Conservation (phyloP, 2,329 filamentous ascomycete genomes). For the Lomentospora prolificans region DNA sequence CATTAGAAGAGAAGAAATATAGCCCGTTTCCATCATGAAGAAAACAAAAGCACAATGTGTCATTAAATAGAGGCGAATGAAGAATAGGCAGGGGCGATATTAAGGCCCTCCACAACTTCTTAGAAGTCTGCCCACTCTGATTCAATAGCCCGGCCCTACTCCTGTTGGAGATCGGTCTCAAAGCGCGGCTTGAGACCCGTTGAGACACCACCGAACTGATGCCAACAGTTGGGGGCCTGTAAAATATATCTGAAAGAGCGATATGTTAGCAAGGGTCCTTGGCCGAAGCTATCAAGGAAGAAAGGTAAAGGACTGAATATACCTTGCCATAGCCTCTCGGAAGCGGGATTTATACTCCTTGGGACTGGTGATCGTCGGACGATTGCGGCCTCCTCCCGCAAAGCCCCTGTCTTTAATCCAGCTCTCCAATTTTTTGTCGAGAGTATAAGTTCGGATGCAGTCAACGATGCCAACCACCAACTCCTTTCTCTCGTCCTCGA, state of each 20-base stretch:
- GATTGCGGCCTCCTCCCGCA: conserved; percentile 63
- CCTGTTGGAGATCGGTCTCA: conserved; percentile 8
- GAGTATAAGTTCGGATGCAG: conserved; percentile 96
- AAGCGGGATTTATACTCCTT: conserved; percentile 97
- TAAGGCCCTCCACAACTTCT: background rate
- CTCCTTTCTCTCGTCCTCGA: conserved; percentile 82
- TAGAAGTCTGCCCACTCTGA: too few species aligned
- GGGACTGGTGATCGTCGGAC: conserved; percentile 91
- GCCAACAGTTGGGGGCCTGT: conserved; percentile 67
- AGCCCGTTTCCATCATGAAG: background rate
- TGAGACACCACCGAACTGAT: conserved; percentile 44
- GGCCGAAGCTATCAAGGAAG: background rate
- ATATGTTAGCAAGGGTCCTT: conserved; percentile 5
- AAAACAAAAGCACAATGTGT: background rate
- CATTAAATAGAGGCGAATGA: background rate
- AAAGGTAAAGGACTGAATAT: conserved; percentile 18
- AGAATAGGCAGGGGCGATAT: background rate
- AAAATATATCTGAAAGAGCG: conserved; percentile 50
- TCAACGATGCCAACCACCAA: conserved; percentile 97
- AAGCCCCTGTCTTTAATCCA: conserved; percentile 98
- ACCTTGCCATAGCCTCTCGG: conserved; percentile 90
- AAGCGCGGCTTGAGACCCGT: conserved; percentile 13
- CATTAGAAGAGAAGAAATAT: background rate
- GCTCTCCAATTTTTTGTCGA: conserved; percentile 99
- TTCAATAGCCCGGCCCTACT: background rate